Conservation (phyloP, 1,139 yeast species). For the Pichia sp. region DNA sequence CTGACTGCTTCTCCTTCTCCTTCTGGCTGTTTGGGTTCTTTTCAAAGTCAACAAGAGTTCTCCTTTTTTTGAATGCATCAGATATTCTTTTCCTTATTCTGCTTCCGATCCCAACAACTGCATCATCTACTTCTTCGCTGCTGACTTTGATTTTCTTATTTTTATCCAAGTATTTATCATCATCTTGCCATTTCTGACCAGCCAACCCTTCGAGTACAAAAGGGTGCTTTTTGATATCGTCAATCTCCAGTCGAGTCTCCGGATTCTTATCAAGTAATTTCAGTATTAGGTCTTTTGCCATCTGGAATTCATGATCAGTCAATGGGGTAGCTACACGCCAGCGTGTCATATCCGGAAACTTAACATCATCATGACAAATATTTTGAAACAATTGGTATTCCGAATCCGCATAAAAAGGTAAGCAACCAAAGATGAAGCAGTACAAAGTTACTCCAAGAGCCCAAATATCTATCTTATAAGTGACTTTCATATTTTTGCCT, state of each 20-base stretch:
- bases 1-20: not conserved
- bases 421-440: constrained; percentile 80
- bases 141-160: constrained; percentile 52
- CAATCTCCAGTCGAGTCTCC: constrained; percentile 58
- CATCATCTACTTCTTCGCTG: constrained; percentile 65
- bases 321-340: constrained; percentile 39
- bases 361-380: constrained; percentile 60
- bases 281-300: constrained; percentile 62
- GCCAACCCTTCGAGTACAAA: constrained; percentile 63
- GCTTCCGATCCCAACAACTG: constrained; percentile 75
- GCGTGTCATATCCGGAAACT: constrained; percentile 50
- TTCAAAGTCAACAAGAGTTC: not conserved
- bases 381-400: constrained; percentile 85
- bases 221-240: constrained; percentile 74
- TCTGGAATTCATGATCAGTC: constrained; percentile 44
- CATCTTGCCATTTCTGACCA: constrained; percentile 31
- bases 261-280: constrained; percentile 73
- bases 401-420: constrained; percentile 87
- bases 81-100: constrained; percentile 58
- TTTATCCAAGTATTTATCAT: constrained; percentile 27
- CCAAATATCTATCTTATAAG: constrained; percentile 89
- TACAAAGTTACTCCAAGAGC: constrained; percentile 91
- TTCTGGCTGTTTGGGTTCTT: not conserved
- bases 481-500: constrained; percentile 41
- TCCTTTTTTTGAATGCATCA: constrained; percentile 42